Evolutionary conservation across 352 stramenopile genomes (phyloP).

Genomic region (Phytophthora colocasiae): DNA sequence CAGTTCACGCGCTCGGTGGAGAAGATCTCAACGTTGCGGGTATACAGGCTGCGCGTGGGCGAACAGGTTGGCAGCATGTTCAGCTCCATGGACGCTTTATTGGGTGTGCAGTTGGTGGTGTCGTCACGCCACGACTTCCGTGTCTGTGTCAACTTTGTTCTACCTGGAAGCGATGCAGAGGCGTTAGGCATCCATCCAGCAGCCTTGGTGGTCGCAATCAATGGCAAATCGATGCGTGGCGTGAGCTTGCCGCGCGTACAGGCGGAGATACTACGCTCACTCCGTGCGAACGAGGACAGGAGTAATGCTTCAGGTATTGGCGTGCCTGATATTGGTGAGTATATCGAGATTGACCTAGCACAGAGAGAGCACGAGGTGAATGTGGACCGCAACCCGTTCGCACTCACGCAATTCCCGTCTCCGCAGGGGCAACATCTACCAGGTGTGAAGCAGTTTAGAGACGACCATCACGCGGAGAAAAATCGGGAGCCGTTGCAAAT

Average conservation of each 20-base stretch:
- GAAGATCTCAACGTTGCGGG: slow-evolving; percentile 53
- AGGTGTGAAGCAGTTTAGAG: slow-evolving; percentile 64
- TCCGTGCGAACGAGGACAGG: slow-evolving; percentile 21
- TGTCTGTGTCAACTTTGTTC: slow-evolving; percentile 72
- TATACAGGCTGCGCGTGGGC: slow-evolving; percentile 32
- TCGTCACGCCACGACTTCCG: slow-evolving; percentile 70
- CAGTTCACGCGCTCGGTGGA: slow-evolving; percentile 63
- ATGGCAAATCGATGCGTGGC: slow-evolving; percentile 58
- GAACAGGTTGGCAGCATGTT: slow-evolving; percentile 50
- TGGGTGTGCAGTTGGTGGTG: slow-evolving; percentile 67
- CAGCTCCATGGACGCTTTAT: slow-evolving; percentile 53
- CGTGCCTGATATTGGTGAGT: slow-evolving; percentile 40
- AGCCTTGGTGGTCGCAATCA: slow-evolving; percentile 66
- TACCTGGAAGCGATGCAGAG: slow-evolving; percentile 57
- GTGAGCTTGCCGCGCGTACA: slow-evolving; percentile 63
- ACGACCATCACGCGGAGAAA: slow-evolving; percentile 26
- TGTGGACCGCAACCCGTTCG: slow-evolving; percentile 71
- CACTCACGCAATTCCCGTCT: slow-evolving; percentile 78
- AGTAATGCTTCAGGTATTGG: slow-evolving; percentile 24
- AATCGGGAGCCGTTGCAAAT: slow-evolving; percentile 32
- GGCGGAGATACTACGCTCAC: slow-evolving; percentile 43
- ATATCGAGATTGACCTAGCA: slow-evolving; percentile 63
- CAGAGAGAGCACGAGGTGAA: slow-evolving; percentile 73
- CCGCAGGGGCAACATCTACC: slow-evolving; percentile 70
- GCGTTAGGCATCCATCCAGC: slow-evolving; percentile 54